phyloP scores from a whole-genome alignment of 176 grass and related monocot species.

The Bromus sterilis region DNA sequence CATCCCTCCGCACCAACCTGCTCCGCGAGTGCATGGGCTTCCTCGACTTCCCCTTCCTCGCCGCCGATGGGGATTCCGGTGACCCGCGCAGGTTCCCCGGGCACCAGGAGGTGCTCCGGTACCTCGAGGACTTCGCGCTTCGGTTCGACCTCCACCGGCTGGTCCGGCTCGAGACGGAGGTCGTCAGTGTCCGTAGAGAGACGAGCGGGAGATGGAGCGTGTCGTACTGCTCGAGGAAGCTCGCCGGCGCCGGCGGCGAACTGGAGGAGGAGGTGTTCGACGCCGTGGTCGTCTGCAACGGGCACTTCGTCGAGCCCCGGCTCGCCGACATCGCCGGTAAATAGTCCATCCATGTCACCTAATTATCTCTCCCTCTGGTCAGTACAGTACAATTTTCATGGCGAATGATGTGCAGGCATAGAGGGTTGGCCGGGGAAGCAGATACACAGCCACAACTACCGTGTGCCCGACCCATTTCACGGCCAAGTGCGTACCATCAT shows the following conservation, averaged over 20 bases:
- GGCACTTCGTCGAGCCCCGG: constrained; percentile 36
- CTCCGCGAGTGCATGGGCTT: constrained; percentile 77
- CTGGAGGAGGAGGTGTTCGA: constrained; percentile 21
- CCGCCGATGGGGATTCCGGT: neutral
- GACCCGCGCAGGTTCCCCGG: constrained; percentile 42
- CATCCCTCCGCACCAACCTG: constrained; percentile 68
- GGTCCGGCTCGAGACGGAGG: constrained; percentile 36
- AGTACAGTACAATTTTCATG: neutral
- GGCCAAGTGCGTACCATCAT: neutral
- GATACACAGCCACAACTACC: constrained; percentile 65
- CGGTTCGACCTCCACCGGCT: constrained; percentile 25
- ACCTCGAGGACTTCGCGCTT: constrained; percentile 39
- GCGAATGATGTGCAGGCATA: constrained; percentile 1
- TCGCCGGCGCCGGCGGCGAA: neutral
- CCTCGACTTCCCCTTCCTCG: constrained; percentile 62
- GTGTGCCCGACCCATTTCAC: constrained; percentile 38
- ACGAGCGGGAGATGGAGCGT: constrained; percentile 2
- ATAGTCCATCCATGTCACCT: neutral
- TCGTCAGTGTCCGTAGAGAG: constrained; percentile 23
- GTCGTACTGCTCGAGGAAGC: neutral
- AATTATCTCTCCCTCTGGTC: too few relatives aligned
- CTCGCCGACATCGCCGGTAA: constrained; percentile 48
- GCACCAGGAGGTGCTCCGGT: constrained; percentile 50
- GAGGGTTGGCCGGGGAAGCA: constrained; percentile 54
- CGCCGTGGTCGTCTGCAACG: constrained; percentile 49